Evolutionary conservation across 768 basidiomycete species (phyloP), one percentile per base, ranked within the genome.

Genomic region (Chalciporus piperatus): DNA sequence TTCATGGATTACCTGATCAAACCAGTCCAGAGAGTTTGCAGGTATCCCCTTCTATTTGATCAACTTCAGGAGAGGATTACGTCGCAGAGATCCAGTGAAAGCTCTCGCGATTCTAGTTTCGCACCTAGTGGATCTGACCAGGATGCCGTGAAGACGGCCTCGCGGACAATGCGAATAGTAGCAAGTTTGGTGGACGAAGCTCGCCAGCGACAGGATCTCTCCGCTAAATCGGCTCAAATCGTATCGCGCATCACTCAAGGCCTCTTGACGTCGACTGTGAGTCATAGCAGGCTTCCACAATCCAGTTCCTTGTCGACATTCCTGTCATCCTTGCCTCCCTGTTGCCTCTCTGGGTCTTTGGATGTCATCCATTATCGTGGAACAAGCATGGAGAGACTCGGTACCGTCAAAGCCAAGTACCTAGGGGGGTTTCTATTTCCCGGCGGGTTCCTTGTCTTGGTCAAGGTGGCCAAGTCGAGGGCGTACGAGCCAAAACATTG

Each of bases 21-120:
- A 69, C 96, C 96, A n/a, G 80, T 98, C 14, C 96, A 99, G 69
- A 77, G 94, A 45, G 87, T 99, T 45, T 98, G 95, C 79, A 90
- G 87, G 59, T 99, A 99, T 64, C 92, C 94, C 16, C 78, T 98
- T 45, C 78, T 99, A 9, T 80, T 99, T 41, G 85, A 84, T 51
- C 84, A 89, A 59, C 78, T 97, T 32, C 70, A 68, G 27, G 58
- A 58, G 22, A 55, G 55, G 28, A 45, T 39, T 12, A 45, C 11
- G 1, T 23, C 38, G 9, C 51, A 54, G 13, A 50, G 25, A 30
- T 53, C 45, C 42, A 38, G 32, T 16, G 20, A 47, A 20, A 48
- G 27, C 32, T 45, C 41, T 25, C 32, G 43, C 23, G 25, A 49
- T 14, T 39, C 49, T 30, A 47, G 13, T 19, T 42, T 54, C 33